Percentiles rank a stretch among this genome's conserved stretches.
These are phyloP conservation scores for Podaxis pistillaris DNA, from an alignment of 768 basidiomycete species.

Conservation along the genomic window DNA sequence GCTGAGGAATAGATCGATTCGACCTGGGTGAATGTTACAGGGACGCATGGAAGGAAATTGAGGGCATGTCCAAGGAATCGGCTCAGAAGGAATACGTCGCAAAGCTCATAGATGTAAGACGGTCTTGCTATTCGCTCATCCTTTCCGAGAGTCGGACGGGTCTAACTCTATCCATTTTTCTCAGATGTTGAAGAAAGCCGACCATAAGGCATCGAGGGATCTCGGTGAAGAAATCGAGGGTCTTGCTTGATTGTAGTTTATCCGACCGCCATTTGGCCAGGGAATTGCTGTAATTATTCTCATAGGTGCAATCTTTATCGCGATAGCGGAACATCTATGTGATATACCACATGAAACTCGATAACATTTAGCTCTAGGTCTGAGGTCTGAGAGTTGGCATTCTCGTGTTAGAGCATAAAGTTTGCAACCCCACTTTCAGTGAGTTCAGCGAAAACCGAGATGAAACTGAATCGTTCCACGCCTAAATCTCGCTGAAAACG, in stretches of 20 bases:
- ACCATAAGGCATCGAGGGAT: slow-evolving; percentile 53
- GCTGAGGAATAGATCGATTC: background rate
- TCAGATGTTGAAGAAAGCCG: slow-evolving; percentile 56
- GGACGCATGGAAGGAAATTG: slow-evolving; percentile 81
- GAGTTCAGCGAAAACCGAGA: no score
- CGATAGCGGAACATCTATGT: background rate
- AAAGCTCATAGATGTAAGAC: slow-evolving; percentile 63
- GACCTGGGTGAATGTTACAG: slow-evolving; percentile 33
- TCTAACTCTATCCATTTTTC: slow-evolving; percentile 12
- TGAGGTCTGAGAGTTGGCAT: no score
- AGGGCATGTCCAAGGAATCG: slow-evolving; percentile 72
- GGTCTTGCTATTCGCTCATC: background rate
- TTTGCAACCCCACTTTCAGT: no score
- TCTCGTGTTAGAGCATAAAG: no score
- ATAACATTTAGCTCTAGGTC: background rate
- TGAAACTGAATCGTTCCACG: no score
- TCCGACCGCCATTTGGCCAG: no score
- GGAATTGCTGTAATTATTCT: background rate
- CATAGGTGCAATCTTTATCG: background rate
- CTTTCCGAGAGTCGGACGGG: background rate
- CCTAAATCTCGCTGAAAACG: no score
- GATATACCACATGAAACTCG: background rate
- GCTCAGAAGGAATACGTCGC: slow-evolving; percentile 75
- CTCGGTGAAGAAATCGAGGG: slow-evolving; percentile 61
- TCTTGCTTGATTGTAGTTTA: slow-evolving; percentile 25